Base-by-base conservation (phyloP, 2,329 filamentous ascomycete genomes). In the Fusarium sp. region DNA sequence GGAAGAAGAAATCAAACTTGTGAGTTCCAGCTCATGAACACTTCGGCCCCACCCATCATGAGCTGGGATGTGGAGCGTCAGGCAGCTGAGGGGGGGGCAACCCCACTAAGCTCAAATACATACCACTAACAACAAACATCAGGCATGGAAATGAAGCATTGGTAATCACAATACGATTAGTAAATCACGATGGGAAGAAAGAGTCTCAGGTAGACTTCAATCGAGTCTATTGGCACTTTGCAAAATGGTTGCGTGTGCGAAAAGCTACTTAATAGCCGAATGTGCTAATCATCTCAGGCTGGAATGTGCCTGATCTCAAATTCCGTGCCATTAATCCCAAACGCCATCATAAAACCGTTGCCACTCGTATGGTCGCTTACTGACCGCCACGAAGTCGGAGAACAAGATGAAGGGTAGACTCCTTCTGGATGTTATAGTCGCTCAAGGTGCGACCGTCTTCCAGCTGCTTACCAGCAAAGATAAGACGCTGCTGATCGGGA, bases 381-480 rank as follows among this genome's bases (percentile, higher is more conserved):
- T 79, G 78, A 87, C 93, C 93, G 84, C 93, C 93, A 83, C 93
- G 93, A n/a, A 97, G 92, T 83, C 93, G 92, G 52, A 97, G 91
- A 63, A 96, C 93, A 53, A 97, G 84, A 78, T 97, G 93, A 11
- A 97, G 90, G 4, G 93, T 97, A 0, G 88, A 91, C 81, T 97
- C 94, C 86, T 97, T 97, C 84, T 97, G 95, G 64, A 97, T 97
- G 85, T 97, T 97, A 87, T 97, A 97, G 81, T 97, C 94, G 65
- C 88, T 91, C 1, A 97, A 84, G 33, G 94, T 97, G 60, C 95
- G 93, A 70, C 95, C 95, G 74, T 98, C 95, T 81, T 98, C 95
- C 17, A 98, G 88, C 81, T 98, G 95, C 88, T 98, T 98, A 69
- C 95, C 95, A 63, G 95, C 95, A 75, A 98, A 98, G 81, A 98